Evolutionary conservation across 1,284 basidiomycete genomes (phyloP).

Genomic region (Ceratobasidium papillatum): DNA sequence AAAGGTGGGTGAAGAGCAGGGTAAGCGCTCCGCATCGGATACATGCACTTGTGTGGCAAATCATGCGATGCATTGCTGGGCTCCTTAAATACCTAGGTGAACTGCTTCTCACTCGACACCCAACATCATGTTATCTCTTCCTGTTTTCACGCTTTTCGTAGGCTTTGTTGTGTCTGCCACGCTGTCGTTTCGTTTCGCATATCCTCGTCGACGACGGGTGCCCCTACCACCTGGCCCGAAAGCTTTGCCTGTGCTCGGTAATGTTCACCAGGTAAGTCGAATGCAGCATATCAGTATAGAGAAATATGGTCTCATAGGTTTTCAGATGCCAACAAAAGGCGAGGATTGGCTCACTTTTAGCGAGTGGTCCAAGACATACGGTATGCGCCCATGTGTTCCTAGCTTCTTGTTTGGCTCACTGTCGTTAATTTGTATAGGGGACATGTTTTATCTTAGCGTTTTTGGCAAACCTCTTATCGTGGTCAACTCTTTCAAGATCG

Average conservation of each 20-base stretch:
- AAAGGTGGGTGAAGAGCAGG: not conserved
- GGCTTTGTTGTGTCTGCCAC: not conserved
- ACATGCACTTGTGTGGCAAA: not conserved
- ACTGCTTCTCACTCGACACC: not conserved
- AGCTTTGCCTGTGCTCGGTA: conserved; percentile 24
- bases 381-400: not conserved
- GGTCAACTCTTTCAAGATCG: conserved; percentile 44
- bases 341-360: conserved; percentile 38
- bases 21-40: conserved; percentile 13
- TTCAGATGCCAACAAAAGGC: conserved; percentile 35
- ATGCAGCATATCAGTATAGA: too few species aligned
- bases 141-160: not conserved
- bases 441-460: conserved; percentile 43
- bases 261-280: conserved; percentile 38
- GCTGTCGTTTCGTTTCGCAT: not conserved
- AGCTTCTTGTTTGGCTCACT: not conserved
- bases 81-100: not conserved
- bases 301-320: not conserved
- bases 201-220: not conserved
- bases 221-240: conserved; percentile 23
- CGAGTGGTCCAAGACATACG: conserved; percentile 34
- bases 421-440: not conserved
- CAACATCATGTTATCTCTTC: conserved; percentile 9
- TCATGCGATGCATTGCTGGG: not conserved
- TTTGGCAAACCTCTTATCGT: conserved; percentile 44